Base-by-base conservation (phyloP, 2,329 filamentous ascomycete species). In the Ceratocystis cubensis region DNA sequence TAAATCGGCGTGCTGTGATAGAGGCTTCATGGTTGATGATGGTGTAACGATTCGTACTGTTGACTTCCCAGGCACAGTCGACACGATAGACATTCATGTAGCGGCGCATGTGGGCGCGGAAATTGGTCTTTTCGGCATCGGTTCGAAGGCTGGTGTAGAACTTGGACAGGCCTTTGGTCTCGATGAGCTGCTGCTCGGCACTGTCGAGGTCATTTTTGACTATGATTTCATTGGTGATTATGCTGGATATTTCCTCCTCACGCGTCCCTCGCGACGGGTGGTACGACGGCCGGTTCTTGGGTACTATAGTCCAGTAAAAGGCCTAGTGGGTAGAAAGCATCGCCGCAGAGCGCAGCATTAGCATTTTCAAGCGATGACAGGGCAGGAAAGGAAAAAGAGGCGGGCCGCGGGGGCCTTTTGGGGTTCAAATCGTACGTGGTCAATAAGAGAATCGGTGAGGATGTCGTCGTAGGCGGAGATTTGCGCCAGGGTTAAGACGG, bases 291-390 rank as follows among this genome's bases (percentile, higher is more conserved):
- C 89, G 87, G 73, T 97, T 96, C 77, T 99, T 99, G 70, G 93
- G 92, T 68, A 96, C 96, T 3, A 84, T 89, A 5, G 93, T 93
- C 93, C 94, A 97, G 79, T 94, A 99, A 76, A 89, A 96, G 8
- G 91, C 88, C 93, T 96, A 71, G 68, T 45, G 48, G 33, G 46
- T 7, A 30, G 37, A 17, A 33, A 17, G 22, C 10, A 5, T 15
- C 62, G 28, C 6, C 68, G 69, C 37, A 63, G 44, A 22, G 25
- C 48, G 37, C 20, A 17, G 37, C 44, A n/a, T 63, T 63, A 71
- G 69, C 48, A 44, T 48, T 28, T 45, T 69, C 73, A 68, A 74
- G 69, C 37, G 22, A 63, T 15, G 45, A 41, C 7, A 50, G n/a
- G 53, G 4, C 22, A n/a, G 6, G 57, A 61, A 66, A 50, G 65